Conservation (phyloP, 2,329 filamentous ascomycete species). For the Fusarium sp. region DNA sequence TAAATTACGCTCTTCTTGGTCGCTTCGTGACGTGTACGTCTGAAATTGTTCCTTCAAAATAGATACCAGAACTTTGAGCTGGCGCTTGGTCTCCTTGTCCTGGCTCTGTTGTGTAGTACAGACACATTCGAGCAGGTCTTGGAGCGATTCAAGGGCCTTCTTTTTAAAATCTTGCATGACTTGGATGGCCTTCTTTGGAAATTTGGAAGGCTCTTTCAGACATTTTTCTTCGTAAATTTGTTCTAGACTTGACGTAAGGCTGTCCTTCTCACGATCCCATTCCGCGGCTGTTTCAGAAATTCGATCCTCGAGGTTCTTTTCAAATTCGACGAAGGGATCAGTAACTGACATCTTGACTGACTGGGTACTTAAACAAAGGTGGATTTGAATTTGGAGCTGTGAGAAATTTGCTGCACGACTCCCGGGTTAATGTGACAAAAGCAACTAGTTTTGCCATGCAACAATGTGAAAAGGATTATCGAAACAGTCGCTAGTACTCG, state of each 20-base stretch:
- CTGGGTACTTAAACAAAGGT: not conserved
- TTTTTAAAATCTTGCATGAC: not conserved
- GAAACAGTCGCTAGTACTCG: not conserved
- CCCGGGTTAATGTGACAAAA: not conserved
- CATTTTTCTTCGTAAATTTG: not conserved
- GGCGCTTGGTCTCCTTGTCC: not conserved
- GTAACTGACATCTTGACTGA: not conserved
- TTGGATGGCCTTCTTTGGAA: not conserved
- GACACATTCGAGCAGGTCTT: not conserved
- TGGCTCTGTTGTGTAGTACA: not conserved
- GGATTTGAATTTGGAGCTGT: not conserved
- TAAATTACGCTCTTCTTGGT: not conserved
- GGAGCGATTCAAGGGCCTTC: not conserved
- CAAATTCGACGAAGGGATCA: not conserved
- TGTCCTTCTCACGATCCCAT: not conserved
- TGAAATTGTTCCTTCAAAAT: not conserved
- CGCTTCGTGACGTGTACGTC: not conserved
- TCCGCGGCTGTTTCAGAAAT: not conserved
- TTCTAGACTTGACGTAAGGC: not conserved
- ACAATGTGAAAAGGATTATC: not conserved
- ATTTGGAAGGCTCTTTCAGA: not conserved
- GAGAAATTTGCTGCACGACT: not conserved
- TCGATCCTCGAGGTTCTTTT: not conserved
- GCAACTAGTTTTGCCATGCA: not conserved
- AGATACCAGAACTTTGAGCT: not conserved